Evolutionary conservation across 257 asterid species (phyloP).

Genomic region (Orobanche coerulescens): DNA sequence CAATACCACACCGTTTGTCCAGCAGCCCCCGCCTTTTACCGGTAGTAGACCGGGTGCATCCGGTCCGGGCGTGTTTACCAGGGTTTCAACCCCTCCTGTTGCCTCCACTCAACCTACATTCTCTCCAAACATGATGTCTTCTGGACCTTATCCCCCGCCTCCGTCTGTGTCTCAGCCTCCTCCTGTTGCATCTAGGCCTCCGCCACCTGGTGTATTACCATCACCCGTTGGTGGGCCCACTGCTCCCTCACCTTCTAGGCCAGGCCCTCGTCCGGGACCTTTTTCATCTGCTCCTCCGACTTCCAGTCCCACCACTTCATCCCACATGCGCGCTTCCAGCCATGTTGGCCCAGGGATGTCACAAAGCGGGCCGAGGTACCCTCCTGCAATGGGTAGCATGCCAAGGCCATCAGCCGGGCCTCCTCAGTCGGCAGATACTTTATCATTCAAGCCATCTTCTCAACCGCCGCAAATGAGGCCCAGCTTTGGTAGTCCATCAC

Average conservation of each 20-base stretch:
- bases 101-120: slow-evolving; percentile 48
- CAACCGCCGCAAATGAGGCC: slow-evolving; percentile 61
- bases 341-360: slow-evolving; percentile 38
- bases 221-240: slow-evolving; percentile 45
- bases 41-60: slow-evolving; percentile 75
- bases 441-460: slow-evolving; percentile 39
- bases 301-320: slow-evolving; percentile 42
- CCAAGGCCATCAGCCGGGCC: slow-evolving; percentile 55
- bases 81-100: slow-evolving; percentile 53
- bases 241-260: slow-evolving; percentile 36
- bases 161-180: slow-evolving; percentile 65
- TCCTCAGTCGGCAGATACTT: slow-evolving; percentile 42
- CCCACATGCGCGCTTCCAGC: slow-evolving; percentile 33
- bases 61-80: slow-evolving; percentile 58
- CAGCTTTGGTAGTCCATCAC: slow-evolving; percentile 58
- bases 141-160: slow-evolving; percentile 62
- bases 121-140: slow-evolving; percentile 41
- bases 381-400: slow-evolving; percentile 49
- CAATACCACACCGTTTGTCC: slow-evolving; percentile 56
- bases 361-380: slow-evolving; percentile 53
- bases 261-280: slow-evolving; percentile 59
- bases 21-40: slow-evolving; percentile 62
- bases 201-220: slow-evolving; percentile 63
- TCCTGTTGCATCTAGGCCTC: slow-evolving; percentile 67
- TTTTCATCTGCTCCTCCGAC: slow-evolving; percentile 39